phyloP scores from a whole-genome alignment of 345 rosid species.

The Ricinus communis region DNA sequence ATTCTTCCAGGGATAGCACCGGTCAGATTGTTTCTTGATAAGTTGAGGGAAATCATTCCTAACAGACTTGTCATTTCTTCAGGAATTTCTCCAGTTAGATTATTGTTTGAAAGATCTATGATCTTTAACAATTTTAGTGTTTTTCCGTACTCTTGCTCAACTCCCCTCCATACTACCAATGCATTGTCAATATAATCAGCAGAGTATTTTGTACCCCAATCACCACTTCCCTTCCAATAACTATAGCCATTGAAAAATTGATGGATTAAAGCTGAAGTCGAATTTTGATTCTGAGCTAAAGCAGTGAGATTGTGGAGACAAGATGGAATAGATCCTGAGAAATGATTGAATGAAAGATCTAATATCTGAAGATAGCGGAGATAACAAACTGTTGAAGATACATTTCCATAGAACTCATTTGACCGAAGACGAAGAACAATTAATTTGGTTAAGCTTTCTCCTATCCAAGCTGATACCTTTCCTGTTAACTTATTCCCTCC shows the following conservation, averaged over 20 bases:
- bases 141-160: background rate
- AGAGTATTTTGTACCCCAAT: background rate
- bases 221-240: background rate
- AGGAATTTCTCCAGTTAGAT: background rate
- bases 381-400: background rate
- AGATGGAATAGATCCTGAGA: background rate
- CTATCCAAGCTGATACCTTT: background rate
- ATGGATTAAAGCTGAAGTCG: background rate
- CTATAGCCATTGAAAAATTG: background rate
- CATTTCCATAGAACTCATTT: background rate
- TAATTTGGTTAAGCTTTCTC: background rate
- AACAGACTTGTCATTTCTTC: background rate
- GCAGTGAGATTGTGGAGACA: constrained; percentile 8
- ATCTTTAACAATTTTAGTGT: constrained; percentile 5
- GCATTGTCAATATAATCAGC: background rate
- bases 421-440: background rate
- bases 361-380: background rate
- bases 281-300: background rate
- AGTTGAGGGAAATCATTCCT: constrained; percentile 14
- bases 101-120: constrained; percentile 13
- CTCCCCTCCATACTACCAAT: constrained; percentile 6
- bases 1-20: constrained; percentile 14
- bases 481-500: background rate
- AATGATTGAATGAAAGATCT: constrained; percentile 1
- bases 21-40: constrained; percentile 16